Percentiles rank a stretch among this genome's conserved stretches.
Evolutionary conservation across 306 rosid genomes (phyloP).

Genomic region (Pyrus bretschneideri): DNA sequence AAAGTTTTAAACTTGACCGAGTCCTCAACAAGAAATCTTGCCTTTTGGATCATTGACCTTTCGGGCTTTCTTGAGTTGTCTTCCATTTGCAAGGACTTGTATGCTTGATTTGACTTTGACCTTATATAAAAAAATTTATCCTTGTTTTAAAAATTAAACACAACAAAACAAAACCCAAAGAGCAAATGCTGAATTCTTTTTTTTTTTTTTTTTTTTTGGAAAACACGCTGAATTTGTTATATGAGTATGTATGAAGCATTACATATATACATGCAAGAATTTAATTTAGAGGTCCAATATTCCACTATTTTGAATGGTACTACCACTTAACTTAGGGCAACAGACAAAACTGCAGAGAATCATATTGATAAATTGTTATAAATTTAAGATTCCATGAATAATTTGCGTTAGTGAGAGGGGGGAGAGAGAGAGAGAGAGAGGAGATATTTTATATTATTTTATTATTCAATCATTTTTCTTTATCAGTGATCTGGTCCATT

Average conservation of each 20-base stretch:
- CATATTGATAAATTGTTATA: neutral
- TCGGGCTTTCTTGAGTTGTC: neutral
- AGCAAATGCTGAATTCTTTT: too few relatives aligned
- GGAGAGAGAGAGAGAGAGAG: neutral
- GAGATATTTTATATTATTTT: neutral
- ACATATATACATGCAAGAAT: neutral
- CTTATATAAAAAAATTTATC: neutral
- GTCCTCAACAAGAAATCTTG: neutral
- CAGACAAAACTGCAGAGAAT: constrained; percentile 3
- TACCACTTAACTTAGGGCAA: neutral
- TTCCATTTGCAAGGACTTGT: neutral
- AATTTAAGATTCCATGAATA: neutral
- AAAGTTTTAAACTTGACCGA: neutral
- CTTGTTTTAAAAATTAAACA: neutral
- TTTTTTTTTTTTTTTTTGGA: too few relatives aligned
- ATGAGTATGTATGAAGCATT: neutral
- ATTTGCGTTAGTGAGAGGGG: neutral
- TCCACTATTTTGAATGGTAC: neutral
- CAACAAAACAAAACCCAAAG: too few relatives aligned
- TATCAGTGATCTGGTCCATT: neutral
- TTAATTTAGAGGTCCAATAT: neutral
- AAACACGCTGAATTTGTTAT: neutral
- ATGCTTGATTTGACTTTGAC: neutral
- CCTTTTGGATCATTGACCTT: neutral
- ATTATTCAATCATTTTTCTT: constrained; percentile 5